Base-by-base conservation (phyloP, 1,284 basidiomycete species). In the Trametes hirsuta region DNA sequence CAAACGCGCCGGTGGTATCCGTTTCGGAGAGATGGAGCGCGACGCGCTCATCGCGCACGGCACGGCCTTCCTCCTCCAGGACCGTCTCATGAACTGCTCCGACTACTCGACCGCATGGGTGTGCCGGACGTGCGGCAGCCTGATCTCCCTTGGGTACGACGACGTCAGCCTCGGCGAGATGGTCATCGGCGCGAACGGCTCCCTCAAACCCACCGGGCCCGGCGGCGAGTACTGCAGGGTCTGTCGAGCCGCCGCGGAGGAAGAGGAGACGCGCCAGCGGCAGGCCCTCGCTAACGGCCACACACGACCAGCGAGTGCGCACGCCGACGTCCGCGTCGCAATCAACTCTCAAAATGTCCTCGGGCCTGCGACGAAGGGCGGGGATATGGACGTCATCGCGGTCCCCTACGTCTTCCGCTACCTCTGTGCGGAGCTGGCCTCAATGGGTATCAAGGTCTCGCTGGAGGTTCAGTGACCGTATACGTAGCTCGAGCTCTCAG, bases 1-100 rank as follows among this genome's bases (percentile, higher is more conserved):
- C 65, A 99, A 99, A 86, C 92, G 96, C 57, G 95, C 93, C 41
- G 97, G 97, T 72, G 97, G 97, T 75, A 99, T 99, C 71, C 96
- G 97, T 65, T 99, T 99, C 76, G 97, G 97, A 69, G 97, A 99
- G 79, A 99, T 99, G 97, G 97, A 99, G 77, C 93, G 97, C 59
- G 97, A 99, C 73, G 97, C 97, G 14, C 84, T 99, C 53, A 94
- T 99, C 68, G 97, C 97, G 3, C 97, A 99, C 77, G 97, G 97
- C 44, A 98, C 97, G 5, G 95, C 94, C 6, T 99, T 97, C 88
- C 84, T 99, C 47, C 84, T 99, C 24, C 97, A 99, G 81, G 97
- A 99, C 76, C 85, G 97, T 55, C 79, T 99, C 72, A 99, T 99
- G 97, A 99, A 99, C 78, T 99, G 97, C 75, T 99, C 97, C 42